A percentile compares a stretch with the other conserved stretches of the same genome.
These are phyloP conservation scores for Kwoniella pini DNA, from an alignment of 768 basidiomycete genomes.

Conservation along the genomic window DNA sequence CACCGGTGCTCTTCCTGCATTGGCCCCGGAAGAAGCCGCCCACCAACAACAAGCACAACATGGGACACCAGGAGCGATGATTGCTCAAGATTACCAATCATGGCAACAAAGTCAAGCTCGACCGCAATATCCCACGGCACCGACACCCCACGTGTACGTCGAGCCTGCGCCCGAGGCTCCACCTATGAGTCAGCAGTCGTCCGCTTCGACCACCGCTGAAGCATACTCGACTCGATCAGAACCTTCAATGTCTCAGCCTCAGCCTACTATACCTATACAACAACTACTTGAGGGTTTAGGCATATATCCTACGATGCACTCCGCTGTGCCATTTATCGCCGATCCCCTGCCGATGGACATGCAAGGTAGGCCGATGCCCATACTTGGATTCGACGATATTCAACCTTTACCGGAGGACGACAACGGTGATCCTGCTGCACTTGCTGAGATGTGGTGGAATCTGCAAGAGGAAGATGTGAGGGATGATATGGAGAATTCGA, in stretches of 20 bases:
- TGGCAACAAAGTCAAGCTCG: slow-evolving; percentile 12
- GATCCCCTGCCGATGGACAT: slow-evolving; percentile 17
- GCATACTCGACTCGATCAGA: background rate
- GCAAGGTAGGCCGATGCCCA: slow-evolving; percentile 15
- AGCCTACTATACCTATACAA: no score
- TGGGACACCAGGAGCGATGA: slow-evolving; percentile 14
- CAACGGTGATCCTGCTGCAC: slow-evolving; percentile 8
- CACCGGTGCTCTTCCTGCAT: slow-evolving; percentile 27
- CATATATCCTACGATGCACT: slow-evolving; percentile 4
- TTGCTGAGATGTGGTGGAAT: slow-evolving; percentile 24
- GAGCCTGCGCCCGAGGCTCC: no score
- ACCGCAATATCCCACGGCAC: background rate
- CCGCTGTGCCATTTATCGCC: slow-evolving; percentile 14
- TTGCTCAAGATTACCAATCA: slow-evolving; percentile 12
- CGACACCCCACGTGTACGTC: background rate
- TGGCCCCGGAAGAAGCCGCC: slow-evolving; percentile 15
- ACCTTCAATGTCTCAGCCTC: background rate
- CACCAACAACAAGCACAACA: background rate
- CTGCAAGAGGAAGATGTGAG: slow-evolving; percentile 9
- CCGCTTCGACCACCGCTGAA: background rate
- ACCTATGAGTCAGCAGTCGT: background rate
- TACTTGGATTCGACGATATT: slow-evolving; percentile 17
- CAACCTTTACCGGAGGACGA: slow-evolving; percentile 10
- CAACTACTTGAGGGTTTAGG: background rate
- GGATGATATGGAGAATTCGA: background rate